Base-by-base conservation (phyloP, 2,329 filamentous ascomycete species). In the Xylaria digitata region DNA sequence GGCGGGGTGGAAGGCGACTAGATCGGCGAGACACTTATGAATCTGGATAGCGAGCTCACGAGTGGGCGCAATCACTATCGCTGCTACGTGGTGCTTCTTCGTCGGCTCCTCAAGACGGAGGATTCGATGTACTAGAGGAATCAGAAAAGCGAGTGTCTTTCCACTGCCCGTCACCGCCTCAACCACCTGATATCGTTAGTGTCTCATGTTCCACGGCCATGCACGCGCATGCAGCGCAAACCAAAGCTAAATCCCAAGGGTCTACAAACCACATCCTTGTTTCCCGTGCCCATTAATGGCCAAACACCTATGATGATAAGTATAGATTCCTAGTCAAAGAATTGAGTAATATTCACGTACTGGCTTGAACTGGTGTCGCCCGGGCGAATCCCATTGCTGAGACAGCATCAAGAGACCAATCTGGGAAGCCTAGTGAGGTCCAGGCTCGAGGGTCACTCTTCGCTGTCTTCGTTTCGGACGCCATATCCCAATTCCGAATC, bases 341-440 rank as follows among this genome's bases (percentile, higher is more conserved):
- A 49, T 23, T 6, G 19, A 19, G 6, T 37, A 9, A 26, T 21
- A 21, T 58, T 3, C 2, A 54, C 68, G 15, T 61, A 70, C 93
- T 95, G 50, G 94, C 93, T 81, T 98, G 95, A n/a, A 97, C 94
- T 0, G 95, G 95, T 3, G 94, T 97, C 86, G 96, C 94, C 78
- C 91, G 90, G 70, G 85, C 83, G 79, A 97, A 97, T 67, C 93
- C 93, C 90, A 96, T 95, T 70, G 90, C 88, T 56, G 89, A 85
- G 55, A 96, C 89, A 66, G 93, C 94, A 71, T 96, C 92, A 61
- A 96, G 83, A 63, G 96, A 89, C 93, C 94, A 98, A 87, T 90
- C 85, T 67, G 91, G 92, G 37, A 94, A 81, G 6, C 90, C 82
- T 1, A 94, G 82, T 15, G 86, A 87, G 74, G 90, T 87, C 89